Conservation (phyloP, 2,329 filamentous ascomycete genomes). For the Microcyclospora tardicrescens region DNA sequence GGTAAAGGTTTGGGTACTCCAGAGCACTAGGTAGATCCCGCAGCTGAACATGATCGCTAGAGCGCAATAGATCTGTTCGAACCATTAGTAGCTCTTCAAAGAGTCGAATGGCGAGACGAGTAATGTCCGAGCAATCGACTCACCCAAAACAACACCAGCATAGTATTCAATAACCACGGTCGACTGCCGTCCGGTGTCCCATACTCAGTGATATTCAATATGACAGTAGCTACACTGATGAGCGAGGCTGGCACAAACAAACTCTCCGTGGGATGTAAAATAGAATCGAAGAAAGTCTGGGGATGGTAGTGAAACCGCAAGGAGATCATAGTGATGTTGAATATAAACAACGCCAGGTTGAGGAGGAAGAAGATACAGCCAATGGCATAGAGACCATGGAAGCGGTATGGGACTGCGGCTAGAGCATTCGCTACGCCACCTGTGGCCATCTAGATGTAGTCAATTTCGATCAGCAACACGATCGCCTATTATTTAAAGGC, state of each 20-base stretch:
- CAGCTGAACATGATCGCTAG: constrained; percentile 56
- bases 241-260: constrained; percentile 60
- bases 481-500: too few species aligned
- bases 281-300: constrained; percentile 56
- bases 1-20: constrained; percentile 53
- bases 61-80: constrained; percentile 41
- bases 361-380: constrained; percentile 37
- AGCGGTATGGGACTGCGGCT: constrained; percentile 29
- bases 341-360: constrained; percentile 49
- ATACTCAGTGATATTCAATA: constrained; percentile 63
- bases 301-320: constrained; percentile 58
- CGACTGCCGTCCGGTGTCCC: constrained; percentile 41
- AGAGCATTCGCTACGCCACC: constrained; percentile 42
- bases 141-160: constrained; percentile 59
- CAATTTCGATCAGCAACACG: constrained; percentile 9
- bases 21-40: constrained; percentile 43
- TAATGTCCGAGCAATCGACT: not conserved
- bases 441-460: constrained; percentile 53
- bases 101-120: not conserved
- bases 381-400: constrained; percentile 33
- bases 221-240: constrained; percentile 51
- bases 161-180: constrained; percentile 40
- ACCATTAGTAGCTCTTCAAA: not conserved
- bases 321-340: constrained; percentile 55
- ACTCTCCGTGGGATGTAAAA: constrained; percentile 64